These are phyloP conservation scores for Fomitopsis serialis DNA, from an alignment of 768 basidiomycete species.

Conservation along the genomic window DNA sequence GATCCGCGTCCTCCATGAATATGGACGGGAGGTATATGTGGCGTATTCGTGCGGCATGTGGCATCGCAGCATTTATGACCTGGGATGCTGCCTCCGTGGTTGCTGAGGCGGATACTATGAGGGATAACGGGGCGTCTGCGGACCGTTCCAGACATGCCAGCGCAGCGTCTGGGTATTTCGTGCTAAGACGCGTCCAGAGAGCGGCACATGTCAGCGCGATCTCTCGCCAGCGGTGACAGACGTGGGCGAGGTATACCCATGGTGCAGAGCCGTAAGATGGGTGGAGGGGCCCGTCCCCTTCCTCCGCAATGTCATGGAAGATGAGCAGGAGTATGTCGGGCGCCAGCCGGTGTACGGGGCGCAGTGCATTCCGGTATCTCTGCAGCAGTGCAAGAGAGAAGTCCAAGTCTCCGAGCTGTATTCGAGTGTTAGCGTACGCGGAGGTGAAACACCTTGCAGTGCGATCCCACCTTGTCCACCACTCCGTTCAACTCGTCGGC, in stretches of 20 bases:
- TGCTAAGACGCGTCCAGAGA: slow-evolving; percentile 22
- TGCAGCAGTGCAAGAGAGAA: slow-evolving; percentile 19
- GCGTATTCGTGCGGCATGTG: slow-evolving; percentile 19
- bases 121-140: slow-evolving; percentile 18
- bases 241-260: slow-evolving; percentile 17
- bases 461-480: slow-evolving; percentile 9
- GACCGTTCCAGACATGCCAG: slow-evolving; percentile 21
- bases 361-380: slow-evolving; percentile 22
- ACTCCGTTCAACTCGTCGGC: slow-evolving; percentile 3
- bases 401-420: slow-evolving; percentile 19
- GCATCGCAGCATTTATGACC: slow-evolving; percentile 13
- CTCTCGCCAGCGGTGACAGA: slow-evolving; percentile 21
- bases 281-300: slow-evolving; percentile 13
- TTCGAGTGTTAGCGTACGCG: not conserved
- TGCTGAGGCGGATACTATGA: slow-evolving; percentile 13
- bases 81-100: slow-evolving; percentile 9
- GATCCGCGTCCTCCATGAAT: not conserved
- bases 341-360: slow-evolving; percentile 19
- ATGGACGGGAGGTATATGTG: slow-evolving; percentile 19
- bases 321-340: slow-evolving; percentile 20
- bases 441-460: not conserved
- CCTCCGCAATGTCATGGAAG: slow-evolving; percentile 15
- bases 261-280: slow-evolving; percentile 17
- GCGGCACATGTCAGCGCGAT: slow-evolving; percentile 16
- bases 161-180: slow-evolving; percentile 18